Evolutionary conservation across 306 rosid genomes (phyloP), one percentile per base, ranked within the genome.

Genomic region (Pueraria montana): DNA sequence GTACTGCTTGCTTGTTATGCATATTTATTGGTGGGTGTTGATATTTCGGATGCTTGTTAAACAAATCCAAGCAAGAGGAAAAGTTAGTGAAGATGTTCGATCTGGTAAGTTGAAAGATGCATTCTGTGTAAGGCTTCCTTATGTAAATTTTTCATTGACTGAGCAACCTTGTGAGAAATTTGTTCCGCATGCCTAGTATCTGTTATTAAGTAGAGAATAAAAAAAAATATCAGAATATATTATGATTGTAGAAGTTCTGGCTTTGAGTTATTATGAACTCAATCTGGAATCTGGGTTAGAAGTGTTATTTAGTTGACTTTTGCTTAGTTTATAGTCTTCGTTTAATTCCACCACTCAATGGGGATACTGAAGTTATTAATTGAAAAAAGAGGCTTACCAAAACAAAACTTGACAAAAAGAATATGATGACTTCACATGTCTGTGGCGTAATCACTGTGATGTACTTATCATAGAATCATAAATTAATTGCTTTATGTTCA

Each of bases 11-110:
- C 90, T 96, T 72, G 96, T 91, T 74, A 85, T 96, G 83, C 98
- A 94, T 80, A 89, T 94, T 82, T 96, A 92, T 88, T 96, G 97
- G 98, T 96, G 98, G 99, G 97, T 94, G 72, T 65, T 96, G 85
- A 96, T 96, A 32, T 96, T 34, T 84, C 92, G 98, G 84, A 96
- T 96, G 98, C 99, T 96, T 77, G 95, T 94, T 74, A 96, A 92
- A 84, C 99, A 94, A 94, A 90, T 96, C 85, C 90, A 96, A 89
- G 94, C 97, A 26, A 84, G 92, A 86, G 98, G 99, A 40, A 89
- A 89, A 83, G 74, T 96, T 74, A 89, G 98, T 34, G 98, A 96
- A 4, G 99, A 96, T 85, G 98, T 96, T 90, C 95, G 99, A 69
- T 96, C 99, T 59, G 99, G 98, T 96, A 85, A 93, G 92, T 72